A percentile compares a stretch with the other conserved stretches of the same genome.
Conservation (phyloP, 116 monocot species). For the Cymodocea nodosa region DNA sequence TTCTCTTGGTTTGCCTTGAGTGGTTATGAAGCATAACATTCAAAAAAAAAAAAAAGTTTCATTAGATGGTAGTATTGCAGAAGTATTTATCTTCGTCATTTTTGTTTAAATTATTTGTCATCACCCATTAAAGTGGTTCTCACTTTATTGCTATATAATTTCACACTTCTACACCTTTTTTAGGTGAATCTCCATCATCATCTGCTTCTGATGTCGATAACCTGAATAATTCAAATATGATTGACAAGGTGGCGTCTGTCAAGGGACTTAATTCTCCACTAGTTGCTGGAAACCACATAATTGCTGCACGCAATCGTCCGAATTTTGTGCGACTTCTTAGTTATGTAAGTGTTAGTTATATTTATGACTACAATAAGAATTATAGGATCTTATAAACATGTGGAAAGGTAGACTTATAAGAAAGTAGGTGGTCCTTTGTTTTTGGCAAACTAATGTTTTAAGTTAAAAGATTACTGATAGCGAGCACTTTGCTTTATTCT, state of each 20-base stretch:
- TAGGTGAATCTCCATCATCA: slow-evolving; percentile 96
- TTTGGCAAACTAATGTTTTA: too few species aligned
- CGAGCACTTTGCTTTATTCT: too few species aligned
- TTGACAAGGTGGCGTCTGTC: slow-evolving; percentile 41
- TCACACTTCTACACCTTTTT: background rate
- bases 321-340: slow-evolving; percentile 43
- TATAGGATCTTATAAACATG: too few species aligned
- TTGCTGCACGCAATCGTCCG: slow-evolving; percentile 52
- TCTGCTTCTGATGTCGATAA: slow-evolving; percentile 97
- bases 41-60: too few species aligned
- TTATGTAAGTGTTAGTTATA: slow-evolving; percentile 58
- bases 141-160: background rate
- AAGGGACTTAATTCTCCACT: slow-evolving; percentile 55
- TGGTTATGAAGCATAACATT: too few species aligned
- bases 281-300: slow-evolving; percentile 44
- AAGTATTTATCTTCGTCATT: slow-evolving; percentile 1
- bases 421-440: too few species aligned
- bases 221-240: slow-evolving; percentile 45
- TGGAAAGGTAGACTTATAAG: too few species aligned
- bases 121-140: background rate
- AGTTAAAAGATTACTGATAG: too few species aligned
- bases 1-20: background rate
- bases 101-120: background rate
- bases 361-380: background rate
- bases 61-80: too few species aligned